Evolutionary conservation across 805 yeast species (phyloP), one percentile per base, ranked within the genome.

Genomic region (Blastobotrys terrestris): DNA sequence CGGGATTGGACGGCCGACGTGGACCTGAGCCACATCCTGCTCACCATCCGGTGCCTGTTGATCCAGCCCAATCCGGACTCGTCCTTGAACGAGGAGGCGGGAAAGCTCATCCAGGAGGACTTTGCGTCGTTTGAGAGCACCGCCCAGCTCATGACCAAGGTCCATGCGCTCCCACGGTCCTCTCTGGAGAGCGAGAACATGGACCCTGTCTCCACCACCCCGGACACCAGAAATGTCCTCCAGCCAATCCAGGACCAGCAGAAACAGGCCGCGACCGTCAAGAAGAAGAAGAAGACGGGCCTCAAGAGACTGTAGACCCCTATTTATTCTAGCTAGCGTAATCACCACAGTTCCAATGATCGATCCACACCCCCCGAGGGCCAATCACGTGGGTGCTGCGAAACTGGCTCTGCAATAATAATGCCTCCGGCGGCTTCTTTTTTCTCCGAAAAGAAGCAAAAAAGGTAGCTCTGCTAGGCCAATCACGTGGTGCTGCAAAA

Each of bases 61-160:
- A 61, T 64, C 16, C 63, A 64, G 51, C 67, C 67, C n/a, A 64
- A 64, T 39, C 67, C 67, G 3, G 67, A 64, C 46, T 63, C 67
- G 1, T 62, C 67, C 5, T 55, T 64, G 43, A 64, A 64, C 46
- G 67, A 64, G 43, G 67, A 64, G 41, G 67, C 67, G 0, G 67
- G 67, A 11, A 64, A 60, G 46, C 55, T 63, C 14, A 53, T 64
- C 18, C 60, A 64, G 42, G 67, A 64, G 45, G 62, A 64, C 51
- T 64, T 55, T 46, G 58, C 49, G 5, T 57, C 54, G 39, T 64
- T 61, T 40, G 66, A 60, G 35, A 54, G 58, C 3, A 60, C 58
- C 40, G 66, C 68, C 13, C 46, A 56, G 39, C 51, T 64, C 41
- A 64, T 63, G 67, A 64, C 67, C 11, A 44, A 40, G 20, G 61